Conservation (phyloP, 176 grass and related monocot species). For the Neostapfia colusana region DNA sequence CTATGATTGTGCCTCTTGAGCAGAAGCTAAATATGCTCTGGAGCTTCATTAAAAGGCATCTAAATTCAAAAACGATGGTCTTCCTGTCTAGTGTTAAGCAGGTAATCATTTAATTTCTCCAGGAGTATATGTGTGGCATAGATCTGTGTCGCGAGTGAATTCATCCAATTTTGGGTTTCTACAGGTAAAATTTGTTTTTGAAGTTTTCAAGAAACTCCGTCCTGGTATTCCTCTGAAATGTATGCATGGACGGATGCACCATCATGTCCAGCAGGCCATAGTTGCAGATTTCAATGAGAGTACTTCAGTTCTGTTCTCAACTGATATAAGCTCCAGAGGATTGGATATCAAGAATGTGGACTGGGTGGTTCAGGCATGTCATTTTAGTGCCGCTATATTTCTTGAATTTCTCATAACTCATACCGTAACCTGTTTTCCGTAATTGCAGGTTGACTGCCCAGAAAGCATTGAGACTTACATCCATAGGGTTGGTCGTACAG, state of each 20-base stretch:
- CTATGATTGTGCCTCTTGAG: conserved; percentile 77
- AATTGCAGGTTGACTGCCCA: conserved; percentile 82
- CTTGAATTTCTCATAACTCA: background rate
- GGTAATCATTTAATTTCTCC: conserved; percentile 43
- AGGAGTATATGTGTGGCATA: background rate
- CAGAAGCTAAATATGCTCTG: conserved; percentile 92
- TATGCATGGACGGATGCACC: conserved; percentile 79
- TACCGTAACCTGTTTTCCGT: conserved; percentile 18
- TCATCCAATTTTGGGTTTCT: conserved; percentile 21
- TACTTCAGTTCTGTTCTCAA: conserved; percentile 90
- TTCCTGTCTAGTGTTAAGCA: conserved; percentile 92
- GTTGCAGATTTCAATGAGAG: conserved; percentile 66
- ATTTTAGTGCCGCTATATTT: conserved; percentile 7
- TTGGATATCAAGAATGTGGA: conserved; percentile 87
- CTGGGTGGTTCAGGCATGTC: conserved; percentile 91
- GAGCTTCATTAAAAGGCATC: conserved; percentile 90
- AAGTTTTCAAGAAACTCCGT: conserved; percentile 91
- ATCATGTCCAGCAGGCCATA: conserved; percentile 58
- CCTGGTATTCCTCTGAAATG: conserved; percentile 94
- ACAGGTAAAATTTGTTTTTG: conserved; percentile 91
- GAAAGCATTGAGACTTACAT: conserved; percentile 71
- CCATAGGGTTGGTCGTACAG: conserved; percentile 93
- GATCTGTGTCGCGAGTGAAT: conserved; percentile 1
- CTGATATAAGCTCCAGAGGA: conserved; percentile 76
- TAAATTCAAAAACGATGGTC: conserved; percentile 78